Evolutionary conservation across 805 yeast genomes (phyloP).

Genomic region (Ogataea methanolica): DNA sequence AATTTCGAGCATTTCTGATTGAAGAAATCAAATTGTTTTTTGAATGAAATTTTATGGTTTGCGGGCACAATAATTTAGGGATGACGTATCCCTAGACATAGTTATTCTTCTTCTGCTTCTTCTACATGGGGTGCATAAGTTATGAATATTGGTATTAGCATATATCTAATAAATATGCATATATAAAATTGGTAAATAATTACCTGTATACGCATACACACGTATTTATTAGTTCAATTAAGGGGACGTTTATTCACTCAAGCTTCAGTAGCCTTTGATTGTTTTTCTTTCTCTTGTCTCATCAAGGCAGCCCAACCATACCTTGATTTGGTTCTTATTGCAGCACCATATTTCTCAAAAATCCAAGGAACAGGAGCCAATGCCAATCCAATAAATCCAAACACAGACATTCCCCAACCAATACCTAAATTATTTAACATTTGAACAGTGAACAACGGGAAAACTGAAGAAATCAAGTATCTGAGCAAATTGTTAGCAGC

Average conservation of each 20-base stretch:
- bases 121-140: too few relatives aligned
- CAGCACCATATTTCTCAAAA: constrained; percentile 54
- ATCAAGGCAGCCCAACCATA: constrained; percentile 53
- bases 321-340: constrained; percentile 49
- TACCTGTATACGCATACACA: background rate
- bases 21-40: too few relatives aligned
- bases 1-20: too few relatives aligned
- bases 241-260: background rate
- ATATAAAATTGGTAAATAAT: too few relatives aligned
- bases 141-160: too few relatives aligned
- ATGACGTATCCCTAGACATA: too few relatives aligned
- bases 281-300: constrained; percentile 5
- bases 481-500: constrained; percentile 85
- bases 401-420: constrained; percentile 75
- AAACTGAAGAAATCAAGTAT: constrained; percentile 68
- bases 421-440: constrained; percentile 69
- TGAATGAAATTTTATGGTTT: too few relatives aligned
- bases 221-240: background rate
- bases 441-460: constrained; percentile 83
- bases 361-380: constrained; percentile 75
- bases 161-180: too few relatives aligned
- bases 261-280: constrained; percentile 8
- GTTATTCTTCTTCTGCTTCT: too few relatives aligned
- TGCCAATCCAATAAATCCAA: constrained; percentile 61
- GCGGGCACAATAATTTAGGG: too few relatives aligned